Evolutionary conservation across 202 grass and related monocot species (phyloP).

Genomic region (Panicum hallii): DNA sequence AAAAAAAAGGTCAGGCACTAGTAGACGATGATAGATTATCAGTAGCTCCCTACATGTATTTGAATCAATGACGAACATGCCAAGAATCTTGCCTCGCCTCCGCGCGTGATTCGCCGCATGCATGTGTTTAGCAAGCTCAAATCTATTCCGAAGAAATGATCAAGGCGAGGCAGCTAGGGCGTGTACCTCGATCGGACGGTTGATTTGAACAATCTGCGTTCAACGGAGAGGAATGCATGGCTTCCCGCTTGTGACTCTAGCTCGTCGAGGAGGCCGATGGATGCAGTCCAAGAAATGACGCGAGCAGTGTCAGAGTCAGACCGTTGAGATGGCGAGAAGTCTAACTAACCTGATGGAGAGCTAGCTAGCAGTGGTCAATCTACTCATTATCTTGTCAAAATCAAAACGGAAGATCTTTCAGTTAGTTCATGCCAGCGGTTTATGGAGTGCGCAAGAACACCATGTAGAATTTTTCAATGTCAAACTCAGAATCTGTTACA

Average conservation of each 20-base stretch:
- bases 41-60: not conserved
- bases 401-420: not conserved
- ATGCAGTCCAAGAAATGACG: constrained; percentile 31
- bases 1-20: not conserved
- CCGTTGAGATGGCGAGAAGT: constrained; percentile 1
- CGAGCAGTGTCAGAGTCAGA: not conserved
- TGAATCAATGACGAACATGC: not conserved
- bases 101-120: not conserved
- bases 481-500: not conserved
- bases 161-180: not conserved
- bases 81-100: not conserved
- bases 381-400: not conserved
- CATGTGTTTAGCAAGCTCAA: not conserved
- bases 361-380: not conserved
- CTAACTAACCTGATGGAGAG: not conserved
- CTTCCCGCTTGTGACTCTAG: not conserved
- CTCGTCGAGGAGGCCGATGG: not conserved
- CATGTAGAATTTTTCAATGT: not conserved
- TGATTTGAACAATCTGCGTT: constrained; percentile 8
- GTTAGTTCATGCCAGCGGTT: not conserved
- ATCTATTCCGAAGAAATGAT: not conserved
- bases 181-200: not conserved
- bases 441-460: not conserved
- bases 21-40: not conserved
- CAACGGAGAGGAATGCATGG: not conserved